These are phyloP conservation scores for Mangifera indica DNA, from an alignment of 345 rosid species.

Conservation along the genomic window DNA sequence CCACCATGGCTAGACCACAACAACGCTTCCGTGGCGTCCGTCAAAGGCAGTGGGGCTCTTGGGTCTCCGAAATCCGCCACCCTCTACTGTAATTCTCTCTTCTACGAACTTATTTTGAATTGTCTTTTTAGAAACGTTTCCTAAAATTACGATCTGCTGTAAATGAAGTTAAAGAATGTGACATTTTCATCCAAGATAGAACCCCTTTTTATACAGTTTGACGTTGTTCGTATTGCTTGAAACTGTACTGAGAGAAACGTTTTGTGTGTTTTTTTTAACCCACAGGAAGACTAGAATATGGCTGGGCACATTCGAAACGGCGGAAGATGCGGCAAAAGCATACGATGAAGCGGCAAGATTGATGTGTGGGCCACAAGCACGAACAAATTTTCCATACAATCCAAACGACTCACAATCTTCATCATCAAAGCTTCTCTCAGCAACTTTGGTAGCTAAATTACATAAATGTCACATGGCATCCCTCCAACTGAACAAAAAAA, in stretches of 20 bases:
- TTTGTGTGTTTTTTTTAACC: not conserved
- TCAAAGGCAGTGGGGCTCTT: slow-evolving; percentile 81
- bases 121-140: not conserved
- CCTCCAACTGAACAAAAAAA: slow-evolving; percentile 42
- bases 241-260: slow-evolving; percentile 3
- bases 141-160: too few relatives aligned
- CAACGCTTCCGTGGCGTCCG: slow-evolving; percentile 75
- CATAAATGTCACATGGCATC: slow-evolving; percentile 67
- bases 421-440: slow-evolving; percentile 61
- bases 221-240: not conserved
- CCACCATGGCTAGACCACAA: slow-evolving; percentile 53
- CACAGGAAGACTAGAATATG: slow-evolving; percentile 77
- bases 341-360: slow-evolving; percentile 78
- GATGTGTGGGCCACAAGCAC: slow-evolving; percentile 65
- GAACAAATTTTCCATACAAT: slow-evolving; percentile 61
- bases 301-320: slow-evolving; percentile 79
- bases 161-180: not conserved
- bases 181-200: not conserved
- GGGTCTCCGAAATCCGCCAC: slow-evolving; percentile 86
- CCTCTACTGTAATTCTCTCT: slow-evolving; percentile 51
- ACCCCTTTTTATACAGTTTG: too few relatives aligned
- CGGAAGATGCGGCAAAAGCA: slow-evolving; percentile 78
- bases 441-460: slow-evolving; percentile 61
- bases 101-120: not conserved
- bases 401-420: slow-evolving; percentile 51